Percentiles rank a stretch among this genome's conserved stretches.
Evolutionary conservation across 768 basidiomycete genomes (phyloP).

Genomic region (Podaxis sp.): DNA sequence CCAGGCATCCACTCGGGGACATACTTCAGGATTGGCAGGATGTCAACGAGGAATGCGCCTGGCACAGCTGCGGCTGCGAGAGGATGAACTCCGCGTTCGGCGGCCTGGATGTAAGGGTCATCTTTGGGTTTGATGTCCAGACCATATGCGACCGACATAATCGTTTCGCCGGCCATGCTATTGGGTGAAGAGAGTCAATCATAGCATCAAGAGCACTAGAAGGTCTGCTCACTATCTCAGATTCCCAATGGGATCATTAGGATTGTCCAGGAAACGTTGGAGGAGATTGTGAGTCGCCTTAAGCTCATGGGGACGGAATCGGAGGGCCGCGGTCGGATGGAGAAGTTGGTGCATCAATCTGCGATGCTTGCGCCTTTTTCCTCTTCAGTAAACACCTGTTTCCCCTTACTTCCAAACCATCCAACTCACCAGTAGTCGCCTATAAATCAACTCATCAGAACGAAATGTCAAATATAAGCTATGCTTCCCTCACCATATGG

Average conservation of each 20-base stretch:
- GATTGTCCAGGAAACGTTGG: conserved; percentile 27
- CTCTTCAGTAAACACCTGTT: not conserved
- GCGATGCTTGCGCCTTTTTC: conserved; percentile 33
- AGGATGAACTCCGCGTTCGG: conserved; percentile 23
- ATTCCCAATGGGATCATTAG: conserved; percentile 13
- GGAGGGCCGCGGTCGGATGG: conserved; percentile 23
- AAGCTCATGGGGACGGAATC: conserved; percentile 26
- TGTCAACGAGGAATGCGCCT: conserved; percentile 31
- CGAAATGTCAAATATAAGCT: not conserved
- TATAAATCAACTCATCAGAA: conserved; percentile 8
- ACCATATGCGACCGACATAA: conserved; percentile 36
- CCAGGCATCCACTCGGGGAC: conserved; percentile 35
- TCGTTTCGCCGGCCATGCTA: conserved; percentile 34
- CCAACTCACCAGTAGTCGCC: conserved; percentile 21
- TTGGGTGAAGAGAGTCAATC: not conserved
- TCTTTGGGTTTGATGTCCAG: conserved; percentile 27
- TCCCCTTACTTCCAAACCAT: not conserved
- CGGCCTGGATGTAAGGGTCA: conserved; percentile 32
- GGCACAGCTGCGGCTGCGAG: conserved; percentile 26
- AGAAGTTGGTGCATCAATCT: conserved; percentile 32
- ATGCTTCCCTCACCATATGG: conserved; percentile 27
- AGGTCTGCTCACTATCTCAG: not conserved
- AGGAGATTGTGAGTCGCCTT: conserved; percentile 30
- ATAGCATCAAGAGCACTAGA: not conserved
- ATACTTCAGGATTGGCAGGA: conserved; percentile 27